Evolutionary conservation across 768 basidiomycete species (phyloP).

Genomic region (Trametes punicea): DNA sequence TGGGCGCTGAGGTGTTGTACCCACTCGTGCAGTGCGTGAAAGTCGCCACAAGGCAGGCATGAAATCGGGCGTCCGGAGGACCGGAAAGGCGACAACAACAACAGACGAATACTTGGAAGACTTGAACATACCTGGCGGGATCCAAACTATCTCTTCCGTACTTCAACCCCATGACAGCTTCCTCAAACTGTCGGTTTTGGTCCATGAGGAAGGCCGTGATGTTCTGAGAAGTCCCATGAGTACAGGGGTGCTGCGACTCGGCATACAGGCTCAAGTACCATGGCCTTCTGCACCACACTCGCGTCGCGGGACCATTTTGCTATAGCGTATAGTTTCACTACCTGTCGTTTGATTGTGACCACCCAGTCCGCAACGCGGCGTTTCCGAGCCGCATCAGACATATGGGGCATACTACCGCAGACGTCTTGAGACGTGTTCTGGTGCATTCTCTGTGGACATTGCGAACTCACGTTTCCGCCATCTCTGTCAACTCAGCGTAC

Average conservation of each 20-base stretch:
- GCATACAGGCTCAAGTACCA: slow-evolving; percentile 46
- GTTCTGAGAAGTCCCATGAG: slow-evolving; percentile 47
- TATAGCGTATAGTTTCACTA: slow-evolving; percentile 84
- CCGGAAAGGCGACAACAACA: neutral
- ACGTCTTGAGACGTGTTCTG: neutral
- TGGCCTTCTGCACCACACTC: slow-evolving; percentile 80
- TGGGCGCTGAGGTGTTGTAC: too few species aligned
- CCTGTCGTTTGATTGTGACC: slow-evolving; percentile 85
- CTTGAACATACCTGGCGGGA: slow-evolving; percentile 63
- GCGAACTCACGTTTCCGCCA: slow-evolving; percentile 76
- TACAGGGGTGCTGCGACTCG: neutral
- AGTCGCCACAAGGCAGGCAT: too few species aligned
- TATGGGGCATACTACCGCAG: slow-evolving; percentile 56
- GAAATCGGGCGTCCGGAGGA: neutral
- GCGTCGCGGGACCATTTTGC: slow-evolving; percentile 86
- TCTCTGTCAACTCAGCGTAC: slow-evolving; percentile 78
- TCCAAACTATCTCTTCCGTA: slow-evolving; percentile 69
- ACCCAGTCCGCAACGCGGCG: slow-evolving; percentile 85
- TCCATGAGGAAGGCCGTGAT: slow-evolving; percentile 83
- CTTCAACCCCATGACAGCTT: slow-evolving; percentile 57
- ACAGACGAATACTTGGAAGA: neutral
- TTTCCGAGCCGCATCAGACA: slow-evolving; percentile 79
- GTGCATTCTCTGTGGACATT: neutral
- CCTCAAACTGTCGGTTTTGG: slow-evolving; percentile 82
- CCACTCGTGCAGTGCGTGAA: too few species aligned